Evolutionary conservation across 169 alveolate species (phyloP), one percentile per base, ranked within the genome.

Genomic region (Besnoitia besnoiti): DNA sequence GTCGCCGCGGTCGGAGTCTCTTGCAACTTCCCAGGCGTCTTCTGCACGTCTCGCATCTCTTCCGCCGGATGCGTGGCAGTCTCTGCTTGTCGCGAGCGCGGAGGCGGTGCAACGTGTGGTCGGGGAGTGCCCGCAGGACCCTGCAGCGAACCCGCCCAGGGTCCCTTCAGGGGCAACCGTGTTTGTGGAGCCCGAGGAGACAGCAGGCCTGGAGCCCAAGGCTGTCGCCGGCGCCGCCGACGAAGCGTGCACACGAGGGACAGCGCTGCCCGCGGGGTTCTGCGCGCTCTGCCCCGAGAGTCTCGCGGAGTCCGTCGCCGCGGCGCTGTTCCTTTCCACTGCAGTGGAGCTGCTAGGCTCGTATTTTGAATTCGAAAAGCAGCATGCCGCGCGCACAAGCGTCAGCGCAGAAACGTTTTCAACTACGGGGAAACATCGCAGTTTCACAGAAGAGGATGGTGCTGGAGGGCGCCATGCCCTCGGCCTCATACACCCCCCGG

Each of bases 221-320:
- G 67, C 67, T 21, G 30, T 0, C 67, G 33, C n/a, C 27, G 7
- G 67, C n/a, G 24, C 3, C 4, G 33, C 67, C 67, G 33, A 55
- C 67, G 67, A 8, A n/a, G 67, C 67, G n/a, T n/a, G n/a, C n/a
- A n/a, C n/a, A n/a, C 67, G 46, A 67, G 80, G 46, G 21, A 2
- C 24, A 16, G 44, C 47, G 46, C 87, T 77, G 49, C 87, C 59
- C 37, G 87, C 61, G 7, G 87, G 87, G 2, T 77, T 77, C 59
- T 77, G 87, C 47, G 10, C 40, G 21, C 40, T 24, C n/a, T 77
- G 87, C 40, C 87, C 87, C 35, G 87, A 77, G 87, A 40, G 87
- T 42, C 87, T 77, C 61, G 55, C 61, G 0, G 87, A 77, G 59
- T 42, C 87, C 5, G 55, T 40, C 30, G 87, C n/a, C 7, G 87